Evolutionary conservation across 345 rosid genomes (phyloP).

Genomic region (Toxicodendron radicans): DNA sequence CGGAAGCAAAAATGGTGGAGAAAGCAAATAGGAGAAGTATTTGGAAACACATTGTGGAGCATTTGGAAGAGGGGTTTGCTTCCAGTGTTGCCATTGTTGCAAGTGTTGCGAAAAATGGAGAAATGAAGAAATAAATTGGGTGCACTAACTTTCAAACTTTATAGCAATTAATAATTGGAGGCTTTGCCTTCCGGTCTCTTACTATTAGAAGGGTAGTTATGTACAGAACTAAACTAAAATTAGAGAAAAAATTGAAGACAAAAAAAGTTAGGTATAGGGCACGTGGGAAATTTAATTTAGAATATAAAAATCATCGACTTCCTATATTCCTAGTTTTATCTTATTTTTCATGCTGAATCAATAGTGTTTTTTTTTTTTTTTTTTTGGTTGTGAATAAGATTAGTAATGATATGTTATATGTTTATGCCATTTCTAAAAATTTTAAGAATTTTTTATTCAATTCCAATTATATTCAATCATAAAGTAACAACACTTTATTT

Average conservation of each 20-base stretch:
- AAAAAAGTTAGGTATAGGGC: no score
- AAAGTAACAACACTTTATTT: no score
- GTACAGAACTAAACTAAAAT: background rate
- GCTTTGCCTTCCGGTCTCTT: background rate
- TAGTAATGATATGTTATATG: no score
- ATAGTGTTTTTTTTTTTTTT: no score
- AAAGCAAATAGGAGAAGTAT: constrained; percentile 3
- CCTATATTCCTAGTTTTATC: no score
- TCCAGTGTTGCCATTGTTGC: background rate
- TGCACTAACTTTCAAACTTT: background rate
- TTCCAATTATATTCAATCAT: no score
- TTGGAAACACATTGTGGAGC: background rate
- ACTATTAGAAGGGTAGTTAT: background rate
- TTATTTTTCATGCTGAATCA: no score
- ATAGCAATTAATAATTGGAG: background rate
- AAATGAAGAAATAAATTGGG: background rate
- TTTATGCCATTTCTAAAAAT: no score
- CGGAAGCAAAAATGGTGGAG: constrained; percentile 7
- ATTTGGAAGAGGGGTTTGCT: background rate
- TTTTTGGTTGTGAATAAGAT: no score
- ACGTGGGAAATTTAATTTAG: no score
- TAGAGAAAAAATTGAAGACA: background rate
- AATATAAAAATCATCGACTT: no score
- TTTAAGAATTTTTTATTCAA: no score
- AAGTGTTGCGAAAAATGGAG: background rate